Conservation (phyloP, 805 yeast species). For the Isabelozyma heimii region DNA sequence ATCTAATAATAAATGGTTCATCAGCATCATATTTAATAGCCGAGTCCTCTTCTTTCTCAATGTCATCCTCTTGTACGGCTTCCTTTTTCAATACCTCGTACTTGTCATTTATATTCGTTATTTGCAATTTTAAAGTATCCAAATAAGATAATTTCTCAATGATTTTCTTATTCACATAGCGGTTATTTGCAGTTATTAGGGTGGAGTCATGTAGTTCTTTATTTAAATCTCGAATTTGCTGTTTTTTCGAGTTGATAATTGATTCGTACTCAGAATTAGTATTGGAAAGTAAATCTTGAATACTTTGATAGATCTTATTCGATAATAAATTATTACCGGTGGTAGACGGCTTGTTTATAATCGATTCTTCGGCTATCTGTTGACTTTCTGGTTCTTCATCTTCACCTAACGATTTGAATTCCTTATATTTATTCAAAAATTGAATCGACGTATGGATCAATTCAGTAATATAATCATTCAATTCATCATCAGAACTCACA, state of each 20-base stretch:
- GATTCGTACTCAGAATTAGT: slow-evolving; percentile 39
- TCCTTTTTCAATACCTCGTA: slow-evolving; percentile 24
- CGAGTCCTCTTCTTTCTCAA: slow-evolving; percentile 51
- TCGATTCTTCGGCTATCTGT: not conserved
- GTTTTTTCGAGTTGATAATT: slow-evolving; percentile 31
- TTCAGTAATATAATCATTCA: slow-evolving; percentile 27
- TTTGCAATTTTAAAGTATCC: slow-evolving; percentile 52
- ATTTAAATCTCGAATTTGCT: slow-evolving; percentile 34
- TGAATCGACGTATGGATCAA: slow-evolving; percentile 33
- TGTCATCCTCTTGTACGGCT: slow-evolving; percentile 44
- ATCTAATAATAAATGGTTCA: slow-evolving; percentile 78
- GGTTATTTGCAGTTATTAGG: slow-evolving; percentile 41
- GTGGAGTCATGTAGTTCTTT: slow-evolving; percentile 38
- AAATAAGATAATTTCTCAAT: slow-evolving; percentile 32
- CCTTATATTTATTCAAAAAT: slow-evolving; percentile 23
- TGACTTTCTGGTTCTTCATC: not conserved
- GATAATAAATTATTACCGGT: slow-evolving; percentile 10
- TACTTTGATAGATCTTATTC: slow-evolving; percentile 33
- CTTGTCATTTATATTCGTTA: slow-evolving; percentile 39
- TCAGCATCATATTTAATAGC: slow-evolving; percentile 68
- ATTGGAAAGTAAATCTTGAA: slow-evolving; percentile 34
- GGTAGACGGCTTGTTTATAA: not conserved
- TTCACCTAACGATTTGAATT: slow-evolving; percentile 10
- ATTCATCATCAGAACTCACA: slow-evolving; percentile 12
- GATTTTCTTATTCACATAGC: slow-evolving; percentile 34